These are phyloP conservation scores for Psilocybe sp. DNA, from an alignment of 768 basidiomycete genomes.

Conservation along the genomic window DNA sequence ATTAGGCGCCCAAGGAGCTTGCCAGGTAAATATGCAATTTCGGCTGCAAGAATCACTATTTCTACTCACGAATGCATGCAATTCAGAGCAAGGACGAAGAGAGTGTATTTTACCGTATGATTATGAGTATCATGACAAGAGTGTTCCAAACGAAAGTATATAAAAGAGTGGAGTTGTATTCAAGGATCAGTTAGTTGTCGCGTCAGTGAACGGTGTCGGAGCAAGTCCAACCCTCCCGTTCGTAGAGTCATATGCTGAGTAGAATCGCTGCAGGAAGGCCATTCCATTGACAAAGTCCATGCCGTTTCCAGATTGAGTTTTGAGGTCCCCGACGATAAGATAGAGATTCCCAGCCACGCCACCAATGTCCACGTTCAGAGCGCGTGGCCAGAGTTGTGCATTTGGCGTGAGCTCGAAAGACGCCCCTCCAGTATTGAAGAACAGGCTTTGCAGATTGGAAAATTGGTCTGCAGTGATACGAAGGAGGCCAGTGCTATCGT, in stretches of 20 bases:
- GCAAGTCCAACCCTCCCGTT: not conserved
- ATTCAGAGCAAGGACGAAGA: too few species aligned
- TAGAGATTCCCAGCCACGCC: not conserved
- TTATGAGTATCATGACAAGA: too few species aligned
- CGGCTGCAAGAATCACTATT: too few species aligned
- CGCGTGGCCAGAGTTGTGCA: not conserved
- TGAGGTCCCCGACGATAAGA: not conserved
- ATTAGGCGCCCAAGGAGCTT: too few species aligned
- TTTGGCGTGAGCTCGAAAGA: not conserved
- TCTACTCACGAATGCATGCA: too few species aligned
- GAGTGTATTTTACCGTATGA: too few species aligned
- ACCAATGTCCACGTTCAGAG: not conserved
- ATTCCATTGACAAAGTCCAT: not conserved
- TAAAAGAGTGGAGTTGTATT: too few species aligned
- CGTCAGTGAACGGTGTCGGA: not conserved
- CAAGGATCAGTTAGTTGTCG: not conserved
- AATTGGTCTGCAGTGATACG: slow-evolving; percentile 49
- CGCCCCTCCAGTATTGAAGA: slow-evolving; percentile 42
- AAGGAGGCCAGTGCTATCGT: slow-evolving; percentile 43
- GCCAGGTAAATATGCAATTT: too few species aligned
- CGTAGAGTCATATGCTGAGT: not conserved
- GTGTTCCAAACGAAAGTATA: too few species aligned
- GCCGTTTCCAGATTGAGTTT: not conserved
- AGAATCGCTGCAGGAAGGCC: not conserved
- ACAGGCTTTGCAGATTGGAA: slow-evolving; percentile 44